These are phyloP conservation scores for Paecilomyces fulvus DNA, from an alignment of 2,329 filamentous ascomycete species.

Conservation along the genomic window DNA sequence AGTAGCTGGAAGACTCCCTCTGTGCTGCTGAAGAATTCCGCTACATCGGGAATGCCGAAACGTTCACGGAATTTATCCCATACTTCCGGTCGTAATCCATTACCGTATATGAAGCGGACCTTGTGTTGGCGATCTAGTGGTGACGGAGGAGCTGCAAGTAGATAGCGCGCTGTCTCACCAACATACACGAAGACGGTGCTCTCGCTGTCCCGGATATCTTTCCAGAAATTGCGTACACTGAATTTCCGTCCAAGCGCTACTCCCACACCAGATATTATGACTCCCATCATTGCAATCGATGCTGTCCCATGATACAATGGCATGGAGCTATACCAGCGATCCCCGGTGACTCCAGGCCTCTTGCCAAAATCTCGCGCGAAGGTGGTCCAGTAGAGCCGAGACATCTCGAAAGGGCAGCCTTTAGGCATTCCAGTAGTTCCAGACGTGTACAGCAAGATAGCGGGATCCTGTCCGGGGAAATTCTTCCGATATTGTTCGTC, in stretches of 20 bases:
- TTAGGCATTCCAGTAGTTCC: conserved; percentile 72
- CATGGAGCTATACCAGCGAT: conserved; percentile 71
- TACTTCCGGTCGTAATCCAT: conserved; percentile 52
- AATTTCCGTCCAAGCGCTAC: conserved; percentile 44
- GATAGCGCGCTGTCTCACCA: conserved; percentile 66
- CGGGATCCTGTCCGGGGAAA: conserved; percentile 47
- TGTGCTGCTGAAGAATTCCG: conserved; percentile 71
- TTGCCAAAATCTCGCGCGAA: conserved; percentile 24
- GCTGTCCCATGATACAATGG: conserved; percentile 70
- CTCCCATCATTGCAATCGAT: conserved; percentile 49
- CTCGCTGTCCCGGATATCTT: conserved; percentile 57
- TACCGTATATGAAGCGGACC: conserved; percentile 39
- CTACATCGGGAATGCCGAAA: conserved; percentile 43
- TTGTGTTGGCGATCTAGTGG: conserved; percentile 38
- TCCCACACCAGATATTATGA: conserved; percentile 44
- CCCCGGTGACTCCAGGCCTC: conserved; percentile 24
- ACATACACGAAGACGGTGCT: conserved; percentile 70
- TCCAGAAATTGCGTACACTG: conserved; percentile 62
- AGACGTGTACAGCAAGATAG: conserved; percentile 64
- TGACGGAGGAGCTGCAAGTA: conserved; percentile 55
- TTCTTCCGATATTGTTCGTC: conserved; percentile 47
- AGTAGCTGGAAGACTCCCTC: conserved; percentile 60
- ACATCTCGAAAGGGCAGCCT: conserved; percentile 53
- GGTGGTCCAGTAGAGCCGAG: conserved; percentile 35
- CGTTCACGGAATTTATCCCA: conserved; percentile 50